Evolutionary conservation across 2,329 filamentous ascomycete genomes (phyloP), one percentile per base, ranked within the genome.

Genomic region (Hypoxylon sp.): DNA sequence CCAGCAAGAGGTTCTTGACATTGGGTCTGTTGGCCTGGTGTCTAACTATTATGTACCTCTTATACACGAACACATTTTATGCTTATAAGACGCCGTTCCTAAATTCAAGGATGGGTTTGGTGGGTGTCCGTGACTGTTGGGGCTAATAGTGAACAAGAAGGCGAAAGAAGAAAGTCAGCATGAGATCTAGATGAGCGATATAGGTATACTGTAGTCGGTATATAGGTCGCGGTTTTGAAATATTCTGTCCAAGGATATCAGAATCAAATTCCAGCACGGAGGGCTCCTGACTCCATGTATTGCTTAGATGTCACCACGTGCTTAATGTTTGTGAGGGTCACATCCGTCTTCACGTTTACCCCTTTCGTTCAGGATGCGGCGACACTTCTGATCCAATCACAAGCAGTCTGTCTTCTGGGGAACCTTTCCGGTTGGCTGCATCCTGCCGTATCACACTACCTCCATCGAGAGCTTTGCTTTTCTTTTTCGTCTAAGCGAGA

Each of bases 391-490:
- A 27, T 21, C 41, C 39, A 47, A 58, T 53, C 30, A 39, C 21
- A 56, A 11, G 46, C 55, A 50, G 23, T 25, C 32, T 21, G 45
- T 8, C n/a, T 30, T 39, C 7, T 50, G 14, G 43, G 62, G 59
- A 59, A 65, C 19, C 16, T 39, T 53, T 61, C 65, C 65, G 65
- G 54, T 68, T 63, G 58, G 62, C 14, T 45, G 27, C 34, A 23
- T 45, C 14, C 21, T 55, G 27, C 37, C 34, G 9, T 30, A 53
- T 41, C 37, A 63, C 47, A 57, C 46, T 12, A 50, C 41, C 12
- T 53, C 25, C 12, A 30, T 30, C 43, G 61, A 25, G 47, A 25
- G 37, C 16, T 19, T 52, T 43, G 37, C 7, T 37, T n/a, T 52
- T 45, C 37, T n/a, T 29, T 59, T 23, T 51, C 59, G 27, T 46